Percentiles rank a stretch among this genome's conserved stretches.
These are phyloP conservation scores for Clarireedia sp. DNA, from an alignment of 2,329 filamentous ascomycete species.

Conservation along the genomic window DNA sequence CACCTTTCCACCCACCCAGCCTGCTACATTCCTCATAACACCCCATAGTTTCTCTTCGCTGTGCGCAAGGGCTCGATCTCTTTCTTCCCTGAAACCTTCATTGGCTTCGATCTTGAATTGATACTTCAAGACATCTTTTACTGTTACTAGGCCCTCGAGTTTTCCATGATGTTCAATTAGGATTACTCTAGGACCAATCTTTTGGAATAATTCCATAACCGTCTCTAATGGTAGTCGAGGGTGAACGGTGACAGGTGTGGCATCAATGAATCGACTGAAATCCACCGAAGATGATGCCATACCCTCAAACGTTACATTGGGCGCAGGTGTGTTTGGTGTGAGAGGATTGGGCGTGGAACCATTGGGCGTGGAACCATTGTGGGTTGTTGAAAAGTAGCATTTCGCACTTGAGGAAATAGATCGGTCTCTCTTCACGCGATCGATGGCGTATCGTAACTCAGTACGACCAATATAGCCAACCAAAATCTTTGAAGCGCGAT, in stretches of 20 bases:
- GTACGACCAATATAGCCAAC: slow-evolving; percentile 90
- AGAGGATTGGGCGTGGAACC: slow-evolving; percentile 31
- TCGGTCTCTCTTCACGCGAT: slow-evolving; percentile 64
- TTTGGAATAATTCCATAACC: slow-evolving; percentile 97
- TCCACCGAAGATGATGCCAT: slow-evolving; percentile 58
- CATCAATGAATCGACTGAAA: slow-evolving; percentile 80
- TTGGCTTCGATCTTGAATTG: slow-evolving; percentile 92
- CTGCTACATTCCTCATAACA: slow-evolving; percentile 42
- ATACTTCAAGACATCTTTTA: slow-evolving; percentile 95
- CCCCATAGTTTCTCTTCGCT: slow-evolving; percentile 60
- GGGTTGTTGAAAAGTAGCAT: slow-evolving; percentile 55
- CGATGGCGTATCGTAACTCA: slow-evolving; percentile 84
- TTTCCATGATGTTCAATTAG: slow-evolving; percentile 84
- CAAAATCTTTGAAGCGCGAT: slow-evolving; percentile 60
- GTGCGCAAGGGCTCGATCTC: slow-evolving; percentile 40
- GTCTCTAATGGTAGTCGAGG: slow-evolving; percentile 88
- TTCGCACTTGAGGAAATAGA: slow-evolving; percentile 57
- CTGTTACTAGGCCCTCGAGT: slow-evolving; percentile 78
- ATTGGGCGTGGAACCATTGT: slow-evolving; percentile 41
- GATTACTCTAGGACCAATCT: slow-evolving; percentile 90
- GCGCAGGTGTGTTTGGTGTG: slow-evolving; percentile 18
- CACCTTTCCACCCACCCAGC: slow-evolving; percentile 52
- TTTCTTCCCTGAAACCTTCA: slow-evolving; percentile 56
- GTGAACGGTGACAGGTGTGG: slow-evolving; percentile 83
- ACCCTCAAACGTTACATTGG: slow-evolving; percentile 47